Conservation (phyloP, 768 basidiomycete genomes). For the Rhodosporidiobolus sp. region DNA sequence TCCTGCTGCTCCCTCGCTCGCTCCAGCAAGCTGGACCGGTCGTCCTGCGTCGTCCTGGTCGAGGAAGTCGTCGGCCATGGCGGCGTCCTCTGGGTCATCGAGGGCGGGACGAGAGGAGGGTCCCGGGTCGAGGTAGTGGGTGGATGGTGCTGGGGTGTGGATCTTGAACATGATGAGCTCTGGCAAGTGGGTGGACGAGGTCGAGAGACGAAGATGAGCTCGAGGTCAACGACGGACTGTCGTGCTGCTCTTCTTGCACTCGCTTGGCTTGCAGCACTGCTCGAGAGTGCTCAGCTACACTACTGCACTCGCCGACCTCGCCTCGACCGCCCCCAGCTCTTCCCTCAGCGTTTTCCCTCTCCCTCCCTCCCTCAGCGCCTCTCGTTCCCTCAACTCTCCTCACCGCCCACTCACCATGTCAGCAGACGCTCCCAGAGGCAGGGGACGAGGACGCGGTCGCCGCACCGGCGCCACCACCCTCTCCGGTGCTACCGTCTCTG, state of each 20-base stretch:
- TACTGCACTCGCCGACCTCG: background rate
- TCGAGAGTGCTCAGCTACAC: background rate
- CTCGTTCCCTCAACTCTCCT: background rate
- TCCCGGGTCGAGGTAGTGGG: background rate
- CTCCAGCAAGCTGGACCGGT: background rate
- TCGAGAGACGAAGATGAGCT: too few species aligned
- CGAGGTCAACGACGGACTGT: background rate
- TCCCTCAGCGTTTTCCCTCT: background rate
- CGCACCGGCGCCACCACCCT: constrained; percentile 11
- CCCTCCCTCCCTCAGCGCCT: background rate
- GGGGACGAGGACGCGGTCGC: constrained; percentile 28
- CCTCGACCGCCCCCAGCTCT: too few species aligned
- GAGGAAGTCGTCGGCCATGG: constrained; percentile 21
- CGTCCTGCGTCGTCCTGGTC: constrained; percentile 27
- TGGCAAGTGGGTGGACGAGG: background rate
- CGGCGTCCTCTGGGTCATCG: constrained; percentile 5
- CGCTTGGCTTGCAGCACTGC: background rate
- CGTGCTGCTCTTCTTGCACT: background rate
- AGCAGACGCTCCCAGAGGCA: constrained; percentile 9
- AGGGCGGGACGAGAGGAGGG: background rate
- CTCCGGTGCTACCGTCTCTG: background rate
- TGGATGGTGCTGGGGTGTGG: background rate
- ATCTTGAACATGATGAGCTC: background rate
- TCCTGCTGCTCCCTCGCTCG: background rate
- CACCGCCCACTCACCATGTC: background rate